Evolutionary conservation across 805 yeast species (phyloP).

Genomic region (Candida tallmaniae): DNA sequence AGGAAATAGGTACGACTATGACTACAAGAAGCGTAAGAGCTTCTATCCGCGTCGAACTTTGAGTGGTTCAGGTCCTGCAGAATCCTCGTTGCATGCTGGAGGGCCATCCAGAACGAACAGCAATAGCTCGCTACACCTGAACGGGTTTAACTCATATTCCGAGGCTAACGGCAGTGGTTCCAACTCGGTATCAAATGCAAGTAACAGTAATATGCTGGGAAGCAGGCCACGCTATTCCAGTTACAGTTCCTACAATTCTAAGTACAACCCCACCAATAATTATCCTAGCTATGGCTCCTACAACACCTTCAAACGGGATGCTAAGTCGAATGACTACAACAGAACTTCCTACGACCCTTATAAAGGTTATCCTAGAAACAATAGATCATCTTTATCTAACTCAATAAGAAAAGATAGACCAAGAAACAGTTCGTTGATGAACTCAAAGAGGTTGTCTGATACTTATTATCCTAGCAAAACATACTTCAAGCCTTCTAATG

Average conservation of each 20-base stretch:
- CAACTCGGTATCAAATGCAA: neutral
- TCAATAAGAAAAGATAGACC: slow-evolving; percentile 17
- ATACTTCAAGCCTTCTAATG: slow-evolving; percentile 10
- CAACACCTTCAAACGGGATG: slow-evolving; percentile 11
- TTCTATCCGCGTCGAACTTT: slow-evolving; percentile 8
- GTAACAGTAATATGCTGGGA: neutral
- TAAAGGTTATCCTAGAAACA: neutral
- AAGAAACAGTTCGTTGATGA: slow-evolving; percentile 14
- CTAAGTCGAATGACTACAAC: slow-evolving; percentile 8
- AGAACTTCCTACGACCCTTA: slow-evolving; percentile 3
- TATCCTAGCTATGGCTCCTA: slow-evolving; percentile 23
- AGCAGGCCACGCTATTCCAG: slow-evolving; percentile 9
- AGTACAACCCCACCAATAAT: slow-evolving; percentile 13
- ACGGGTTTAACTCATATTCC: neutral
- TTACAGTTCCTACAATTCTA: slow-evolving; percentile 7
- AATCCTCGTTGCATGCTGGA: neutral
- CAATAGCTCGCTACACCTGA: neutral
- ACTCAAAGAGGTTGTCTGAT: slow-evolving; percentile 20
- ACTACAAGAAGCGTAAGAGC: slow-evolving; percentile 10
- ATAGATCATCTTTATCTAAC: slow-evolving; percentile 19
- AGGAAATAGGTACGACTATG: slow-evolving; percentile 5
- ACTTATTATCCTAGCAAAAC: slow-evolving; percentile 26
- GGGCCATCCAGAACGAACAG: too few relatives aligned
- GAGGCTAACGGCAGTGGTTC: neutral
- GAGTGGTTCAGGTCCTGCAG: slow-evolving; percentile 8